Evolutionary conservation across 371 early-diverging fungal species (phyloP), one percentile per base, ranked within the genome.

Genomic region (Chytridiales sp.): DNA sequence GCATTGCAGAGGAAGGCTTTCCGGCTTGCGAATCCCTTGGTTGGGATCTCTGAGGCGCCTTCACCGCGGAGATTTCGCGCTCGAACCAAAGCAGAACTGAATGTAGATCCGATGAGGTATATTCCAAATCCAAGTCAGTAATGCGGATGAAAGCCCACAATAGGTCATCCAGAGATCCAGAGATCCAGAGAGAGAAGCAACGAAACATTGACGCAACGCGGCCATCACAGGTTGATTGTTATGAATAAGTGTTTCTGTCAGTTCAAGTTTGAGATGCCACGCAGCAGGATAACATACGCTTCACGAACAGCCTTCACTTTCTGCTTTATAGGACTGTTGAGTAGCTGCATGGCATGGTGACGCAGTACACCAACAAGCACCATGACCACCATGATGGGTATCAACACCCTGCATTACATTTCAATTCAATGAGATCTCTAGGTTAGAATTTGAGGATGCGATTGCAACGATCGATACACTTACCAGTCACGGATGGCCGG

Each of bases 371-470:
- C 98, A 22, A 96, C 94, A 53, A 97, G 80, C 17, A 97, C 85
- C 98, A 97, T 97, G 64, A 95, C 94, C 30, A 93, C 61, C 85
- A 94, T 90, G 72, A 97, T 95, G 38, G 98, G 97, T 46, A 97
- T 80, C 57, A 97, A 76, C 11, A 97, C 96, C 98, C 94, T 93
- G 74, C 91, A 84, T 50, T 13, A 21, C 0, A 22, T 29, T 51
- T 42, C 34, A 39, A 17, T n/a, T 50, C 19, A 24, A 22, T 44
- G 46, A 15, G 46, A 8, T n/a, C n/a, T n/a, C n/a, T n/a, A n/a
- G n/a, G n/a, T n/a, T n/a, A n/a, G n/a, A n/a, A n/a, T n/a, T n/a
- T n/a, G n/a, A n/a, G n/a, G n/a, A n/a, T n/a, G n/a, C n/a, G n/a
- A n/a, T n/a, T n/a, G n/a, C n/a, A n/a, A 9, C 8, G 21, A 44